Evolutionary conservation across 2,329 filamentous ascomycete genomes (phyloP).

Genomic region (Hypomyces rosellus): DNA sequence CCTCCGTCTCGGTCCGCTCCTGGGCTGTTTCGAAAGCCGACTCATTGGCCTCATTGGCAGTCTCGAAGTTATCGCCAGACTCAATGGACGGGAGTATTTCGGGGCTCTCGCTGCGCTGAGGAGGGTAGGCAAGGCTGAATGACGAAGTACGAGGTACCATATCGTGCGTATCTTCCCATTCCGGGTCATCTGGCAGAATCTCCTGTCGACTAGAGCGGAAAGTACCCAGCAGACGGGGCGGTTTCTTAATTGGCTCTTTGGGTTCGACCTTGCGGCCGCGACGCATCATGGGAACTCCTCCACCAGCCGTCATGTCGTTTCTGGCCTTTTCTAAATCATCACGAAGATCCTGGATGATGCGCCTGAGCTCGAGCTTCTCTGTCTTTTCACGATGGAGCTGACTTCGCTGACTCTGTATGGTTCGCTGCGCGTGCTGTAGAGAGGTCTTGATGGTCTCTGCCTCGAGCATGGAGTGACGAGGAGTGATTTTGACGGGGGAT

Average conservation of each 20-base stretch:
- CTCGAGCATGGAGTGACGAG: slow-evolving; percentile 85
- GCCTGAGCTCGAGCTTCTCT: slow-evolving; percentile 91
- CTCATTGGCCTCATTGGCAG: slow-evolving; percentile 69
- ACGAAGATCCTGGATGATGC: slow-evolving; percentile 88
- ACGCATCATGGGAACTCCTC: slow-evolving; percentile 42
- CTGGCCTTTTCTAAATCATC: slow-evolving; percentile 79
- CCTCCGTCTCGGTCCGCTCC: slow-evolving; percentile 80
- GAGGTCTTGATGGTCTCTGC: slow-evolving; percentile 93
- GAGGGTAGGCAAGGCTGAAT: slow-evolving; percentile 3
- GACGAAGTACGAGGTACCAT: slow-evolving; percentile 19
- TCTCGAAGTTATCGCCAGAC: slow-evolving; percentile 67
- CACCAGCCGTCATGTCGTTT: slow-evolving; percentile 35
- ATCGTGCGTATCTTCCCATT: slow-evolving; percentile 75
- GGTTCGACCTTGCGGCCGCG: slow-evolving; percentile 58
- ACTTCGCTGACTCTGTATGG: slow-evolving; percentile 91
- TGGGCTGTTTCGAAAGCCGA: slow-evolving; percentile 63
- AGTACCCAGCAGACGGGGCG: slow-evolving; percentile 68
- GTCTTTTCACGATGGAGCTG: slow-evolving; percentile 98
- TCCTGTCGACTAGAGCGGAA: slow-evolving; percentile 70
- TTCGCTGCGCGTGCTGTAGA: slow-evolving; percentile 86
- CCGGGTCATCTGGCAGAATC: slow-evolving; percentile 67
- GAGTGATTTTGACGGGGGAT: slow-evolving; percentile 82
- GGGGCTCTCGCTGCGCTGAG: not conserved
- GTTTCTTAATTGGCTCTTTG: slow-evolving; percentile 77
- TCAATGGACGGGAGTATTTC: slow-evolving; percentile 31